These are phyloP conservation scores for Amesomyces nigricolor DNA, from an alignment of 2,329 filamentous ascomycete genomes.

Conservation along the genomic window DNA sequence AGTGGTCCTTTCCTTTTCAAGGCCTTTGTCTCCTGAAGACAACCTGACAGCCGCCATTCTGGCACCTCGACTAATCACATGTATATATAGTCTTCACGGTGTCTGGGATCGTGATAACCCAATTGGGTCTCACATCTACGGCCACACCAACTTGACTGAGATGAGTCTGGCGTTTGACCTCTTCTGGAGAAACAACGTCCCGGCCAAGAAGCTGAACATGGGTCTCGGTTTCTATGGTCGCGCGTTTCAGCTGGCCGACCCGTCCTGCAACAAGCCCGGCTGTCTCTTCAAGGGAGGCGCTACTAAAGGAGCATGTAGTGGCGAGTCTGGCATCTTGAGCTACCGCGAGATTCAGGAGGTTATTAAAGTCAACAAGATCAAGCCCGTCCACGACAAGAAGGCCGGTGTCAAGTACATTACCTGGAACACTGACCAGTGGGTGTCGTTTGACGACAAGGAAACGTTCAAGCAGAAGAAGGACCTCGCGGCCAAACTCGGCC, in stretches of 20 bases:
- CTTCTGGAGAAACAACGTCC: slow-evolving; percentile 42
- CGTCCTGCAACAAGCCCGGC: slow-evolving; percentile 27
- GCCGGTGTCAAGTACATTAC: slow-evolving; percentile 29
- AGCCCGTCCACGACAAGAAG: slow-evolving; percentile 21
- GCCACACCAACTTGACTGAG: slow-evolving; percentile 45
- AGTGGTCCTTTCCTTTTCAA: slow-evolving; percentile 6
- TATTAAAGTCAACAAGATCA: slow-evolving; percentile 23
- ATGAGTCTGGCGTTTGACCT: slow-evolving; percentile 40
- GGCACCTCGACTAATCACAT: slow-evolving; percentile 29
- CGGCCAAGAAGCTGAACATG: slow-evolving; percentile 37
- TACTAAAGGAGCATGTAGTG: slow-evolving; percentile 28
- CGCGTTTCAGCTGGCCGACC: slow-evolving; percentile 26
- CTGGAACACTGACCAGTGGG: slow-evolving; percentile 31
- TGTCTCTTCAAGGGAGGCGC: slow-evolving; percentile 29
- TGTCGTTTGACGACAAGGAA: slow-evolving; percentile 33
- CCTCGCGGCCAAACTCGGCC: slow-evolving; percentile 18
- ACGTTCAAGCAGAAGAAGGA: slow-evolving; percentile 31
- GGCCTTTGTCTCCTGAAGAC: no score
- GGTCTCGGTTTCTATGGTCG: slow-evolving; percentile 44
- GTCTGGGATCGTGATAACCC: slow-evolving; percentile 33
- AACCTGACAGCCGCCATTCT: slow-evolving; percentile 21
- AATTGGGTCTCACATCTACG: slow-evolving; percentile 30
- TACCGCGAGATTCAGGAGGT: slow-evolving; percentile 29
- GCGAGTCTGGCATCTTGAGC: slow-evolving; percentile 28
- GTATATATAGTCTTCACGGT: slow-evolving; percentile 28